Base-by-base conservation (phyloP, 441 rosid species). In the Adansonia gregorii region DNA sequence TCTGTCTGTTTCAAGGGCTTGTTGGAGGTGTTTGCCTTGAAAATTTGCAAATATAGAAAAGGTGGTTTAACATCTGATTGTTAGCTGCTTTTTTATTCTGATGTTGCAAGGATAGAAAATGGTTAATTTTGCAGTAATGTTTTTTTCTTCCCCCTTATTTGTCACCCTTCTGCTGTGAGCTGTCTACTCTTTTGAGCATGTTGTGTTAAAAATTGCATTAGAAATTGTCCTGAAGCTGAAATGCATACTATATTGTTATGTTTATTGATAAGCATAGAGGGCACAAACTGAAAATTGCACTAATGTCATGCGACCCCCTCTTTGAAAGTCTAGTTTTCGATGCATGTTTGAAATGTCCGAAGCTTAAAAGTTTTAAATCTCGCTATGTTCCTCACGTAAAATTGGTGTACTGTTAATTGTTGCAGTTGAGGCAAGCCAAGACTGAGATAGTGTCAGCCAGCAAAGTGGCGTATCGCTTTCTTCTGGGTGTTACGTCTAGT, bases 361-460 rank as follows among this genome's bases (percentile, higher is more conserved):
- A 75, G 1, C 35, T 48, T 45, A 8, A 51, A 70, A 72, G 31
- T 39, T 72, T 35, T 9, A 17, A 35, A 8, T n/a, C 3, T 54
- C 4, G 31, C 4, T 54, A 54, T 55, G 75, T 0, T 72, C 22
- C 5, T 27, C 17, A n/a, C n/a, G 39, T 55, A 12, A 72, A 72
- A 39, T 55, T 72, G 8, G 6, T 17, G 10, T 56, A 56, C 19
- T 55, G 20, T 20, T 45, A 74, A 66, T 56, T 49, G 22, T 77
- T 86, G 84, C 94, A 97, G 99, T 83, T 94, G 24, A 90, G 91
- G 84, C 98, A 94, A 89, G 98, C 98, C 79, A 97, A 92, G 88
- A 92, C 95, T 76, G 99, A 94, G 89, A 87, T 97, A 2, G 89
- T 92, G 52, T 90, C 97, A 39, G 99, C 98, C 27, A 97, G 99